These are phyloP conservation scores for Apophysomyces ossiformis DNA, from an alignment of 371 early-diverging fungal species.

Conservation along the genomic window DNA sequence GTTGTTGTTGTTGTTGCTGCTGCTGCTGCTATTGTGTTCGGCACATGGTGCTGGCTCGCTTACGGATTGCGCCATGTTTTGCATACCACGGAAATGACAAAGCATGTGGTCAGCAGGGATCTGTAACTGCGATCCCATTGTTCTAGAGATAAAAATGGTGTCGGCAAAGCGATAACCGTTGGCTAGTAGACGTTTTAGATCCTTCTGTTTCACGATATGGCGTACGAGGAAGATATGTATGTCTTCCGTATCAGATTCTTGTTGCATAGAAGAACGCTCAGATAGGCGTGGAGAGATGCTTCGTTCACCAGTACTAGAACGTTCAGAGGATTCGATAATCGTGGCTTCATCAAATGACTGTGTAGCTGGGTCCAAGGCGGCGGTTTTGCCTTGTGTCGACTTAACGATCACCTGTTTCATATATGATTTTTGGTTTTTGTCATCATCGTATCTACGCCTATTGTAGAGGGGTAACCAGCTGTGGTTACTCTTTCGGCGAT, in stretches of 20 bases:
- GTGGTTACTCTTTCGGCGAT: background rate
- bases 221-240: conserved; percentile 43
- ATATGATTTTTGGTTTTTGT: background rate
- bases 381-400: background rate
- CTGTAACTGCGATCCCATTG: conserved; percentile 40
- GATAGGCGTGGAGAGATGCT: background rate
- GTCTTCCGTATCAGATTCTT: conserved; percentile 32
- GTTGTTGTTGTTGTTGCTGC: background rate
- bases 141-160: conserved; percentile 40
- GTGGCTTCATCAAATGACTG: conserved; percentile 18
- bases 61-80: conserved; percentile 24
- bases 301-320: background rate
- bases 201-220: conserved; percentile 27
- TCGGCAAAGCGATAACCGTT: conserved; percentile 50
- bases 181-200: conserved; percentile 29
- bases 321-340: conserved; percentile 24
- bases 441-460: background rate
- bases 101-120: conserved; percentile 46
- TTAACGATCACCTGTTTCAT: background rate
- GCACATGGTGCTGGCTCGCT: background rate
- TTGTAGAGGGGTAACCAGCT: conserved; percentile 12
- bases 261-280: background rate
- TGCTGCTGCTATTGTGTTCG: background rate
- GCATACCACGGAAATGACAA: conserved; percentile 41
- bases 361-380: background rate